A percentile compares a stretch with the other conserved stretches of the same genome.
These are phyloP conservation scores for Zelopaecilomyces penicillatus DNA, from an alignment of 2,329 filamentous ascomycete species.

Conservation along the genomic window DNA sequence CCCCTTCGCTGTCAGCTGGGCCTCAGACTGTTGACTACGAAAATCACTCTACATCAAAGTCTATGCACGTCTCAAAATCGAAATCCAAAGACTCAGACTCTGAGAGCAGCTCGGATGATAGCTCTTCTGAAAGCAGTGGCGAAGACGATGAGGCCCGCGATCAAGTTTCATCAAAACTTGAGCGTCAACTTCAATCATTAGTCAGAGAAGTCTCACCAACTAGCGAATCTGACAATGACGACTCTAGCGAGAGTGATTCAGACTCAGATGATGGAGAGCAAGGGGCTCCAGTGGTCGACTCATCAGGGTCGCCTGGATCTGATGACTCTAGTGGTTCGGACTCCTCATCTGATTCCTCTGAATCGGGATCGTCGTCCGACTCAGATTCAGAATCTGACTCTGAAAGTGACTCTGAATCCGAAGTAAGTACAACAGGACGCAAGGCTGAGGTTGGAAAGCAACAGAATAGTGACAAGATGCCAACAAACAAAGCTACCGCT, in stretches of 20 bases:
- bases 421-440: background rate
- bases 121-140: background rate
- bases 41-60: background rate
- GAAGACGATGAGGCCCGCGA: background rate
- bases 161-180: background rate
- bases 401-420: slow-evolving; percentile 4
- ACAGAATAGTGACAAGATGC: no score
- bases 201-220: background rate
- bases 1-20: background rate
- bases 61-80: background rate
- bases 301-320: slow-evolving; percentile 1
- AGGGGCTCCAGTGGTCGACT: background rate
- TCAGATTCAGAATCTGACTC: slow-evolving; percentile 23
- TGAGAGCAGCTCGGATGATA: slow-evolving; percentile 9
- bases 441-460: no score
- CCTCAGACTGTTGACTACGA: background rate
- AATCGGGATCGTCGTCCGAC: slow-evolving; percentile 8
- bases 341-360: slow-evolving; percentile 1
- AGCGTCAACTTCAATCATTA: background rate
- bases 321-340: slow-evolving; percentile 14
- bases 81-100: background rate
- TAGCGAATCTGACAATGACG: background rate
- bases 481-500: no score
- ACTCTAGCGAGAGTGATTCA: slow-evolving; percentile 5
- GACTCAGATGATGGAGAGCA: slow-evolving; percentile 2